Conservation (phyloP, 371 early-diverging fungal genomes). For the Catenaria anguillulae region DNA sequence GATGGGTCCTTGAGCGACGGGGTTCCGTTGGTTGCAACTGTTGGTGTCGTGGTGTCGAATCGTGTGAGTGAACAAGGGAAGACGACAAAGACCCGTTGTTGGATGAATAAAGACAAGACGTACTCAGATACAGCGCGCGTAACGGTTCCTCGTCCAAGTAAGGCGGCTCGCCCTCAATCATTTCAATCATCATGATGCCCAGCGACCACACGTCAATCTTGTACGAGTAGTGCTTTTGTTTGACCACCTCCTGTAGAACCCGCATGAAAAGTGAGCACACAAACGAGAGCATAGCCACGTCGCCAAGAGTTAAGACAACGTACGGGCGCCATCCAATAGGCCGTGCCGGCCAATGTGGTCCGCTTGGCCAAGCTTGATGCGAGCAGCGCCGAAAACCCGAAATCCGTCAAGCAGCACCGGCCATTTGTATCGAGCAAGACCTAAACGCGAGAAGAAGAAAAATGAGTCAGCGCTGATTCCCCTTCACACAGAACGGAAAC, state of each 20-base stretch:
- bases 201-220: constrained; percentile 89
- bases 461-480: constrained; percentile 68
- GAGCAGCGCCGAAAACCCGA: constrained; percentile 91
- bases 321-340: constrained; percentile 82
- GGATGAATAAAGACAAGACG: too few relatives aligned
- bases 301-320: too few relatives aligned
- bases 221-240: constrained; percentile 74
- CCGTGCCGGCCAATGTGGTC: constrained; percentile 94
- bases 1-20: constrained; percentile 82
- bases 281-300: too few relatives aligned
- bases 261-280: too few relatives aligned
- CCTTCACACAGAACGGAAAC: constrained; percentile 92
- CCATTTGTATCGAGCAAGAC: not conserved
- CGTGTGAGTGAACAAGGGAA: too few relatives aligned
- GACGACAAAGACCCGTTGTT: too few relatives aligned
- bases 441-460: too few relatives aligned
- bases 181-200: constrained; percentile 93
- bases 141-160: constrained; percentile 89
- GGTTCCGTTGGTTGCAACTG: constrained; percentile 89
- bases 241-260: constrained; percentile 66
- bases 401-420: constrained; percentile 33
- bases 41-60: too few relatives aligned
- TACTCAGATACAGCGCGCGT: constrained; percentile 82
- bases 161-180: constrained; percentile 95
- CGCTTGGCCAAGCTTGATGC: constrained; percentile 70